phyloP scores from a whole-genome alignment of 164 flowering plant species.

The Dillenia suffruticosa region DNA sequence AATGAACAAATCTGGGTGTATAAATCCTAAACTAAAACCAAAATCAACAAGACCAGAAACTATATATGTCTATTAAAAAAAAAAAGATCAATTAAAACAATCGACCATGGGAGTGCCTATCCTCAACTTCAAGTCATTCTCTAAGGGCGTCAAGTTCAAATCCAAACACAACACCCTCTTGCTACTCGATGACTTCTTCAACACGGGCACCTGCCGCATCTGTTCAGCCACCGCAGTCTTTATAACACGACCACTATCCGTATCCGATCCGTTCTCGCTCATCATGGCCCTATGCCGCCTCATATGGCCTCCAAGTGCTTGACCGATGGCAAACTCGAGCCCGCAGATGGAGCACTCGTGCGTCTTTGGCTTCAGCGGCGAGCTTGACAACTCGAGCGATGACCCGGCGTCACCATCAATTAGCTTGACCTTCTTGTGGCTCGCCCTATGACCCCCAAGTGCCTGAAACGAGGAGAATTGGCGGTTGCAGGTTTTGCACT shows the following conservation, averaged over 20 bases:
- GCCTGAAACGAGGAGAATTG: constrained; percentile 30
- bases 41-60: no score
- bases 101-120: no score
- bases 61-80: no score
- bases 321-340: constrained; percentile 40
- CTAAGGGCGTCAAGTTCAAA: constrained; percentile 47
- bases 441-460: constrained; percentile 30
- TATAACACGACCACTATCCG: no score
- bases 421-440: constrained; percentile 18
- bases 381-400: not conserved
- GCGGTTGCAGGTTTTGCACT: constrained; percentile 26
- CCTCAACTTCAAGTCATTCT: constrained; percentile 35
- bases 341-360: constrained; percentile 58
- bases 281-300: constrained; percentile 34
- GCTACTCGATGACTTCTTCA: constrained; percentile 28
- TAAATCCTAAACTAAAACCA: no score
- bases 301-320: constrained; percentile 75
- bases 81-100: no score
- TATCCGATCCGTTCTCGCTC: not conserved
- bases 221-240: no score
- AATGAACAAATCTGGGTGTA: no score
- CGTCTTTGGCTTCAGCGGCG: constrained; percentile 19
- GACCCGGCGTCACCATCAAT: not conserved
- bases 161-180: constrained; percentile 39
- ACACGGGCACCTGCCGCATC: constrained; percentile 10